Conservation (phyloP, 805 yeast genomes). For the Clavispora santaluciae region DNA sequence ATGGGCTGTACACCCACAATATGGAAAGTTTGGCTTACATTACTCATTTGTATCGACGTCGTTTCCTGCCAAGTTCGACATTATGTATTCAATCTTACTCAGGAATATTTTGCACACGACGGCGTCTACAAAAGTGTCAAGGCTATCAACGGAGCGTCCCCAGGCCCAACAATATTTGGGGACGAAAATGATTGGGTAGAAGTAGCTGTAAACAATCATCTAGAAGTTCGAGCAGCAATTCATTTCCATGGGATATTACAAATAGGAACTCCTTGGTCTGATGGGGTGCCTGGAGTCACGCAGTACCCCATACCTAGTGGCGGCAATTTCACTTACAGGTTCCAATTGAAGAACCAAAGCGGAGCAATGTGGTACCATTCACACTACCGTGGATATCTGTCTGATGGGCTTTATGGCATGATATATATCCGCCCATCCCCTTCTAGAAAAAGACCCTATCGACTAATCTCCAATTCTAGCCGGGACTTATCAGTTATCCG, state of each 20-base stretch:
- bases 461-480: conserved; percentile 18
- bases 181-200: conserved; percentile 29
- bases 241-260: conserved; percentile 54
- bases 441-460: conserved; percentile 27
- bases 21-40: background rate
- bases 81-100: conserved; percentile 8
- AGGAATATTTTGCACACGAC: conserved; percentile 19
- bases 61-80: background rate
- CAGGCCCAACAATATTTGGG: conserved; percentile 44
- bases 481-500: conserved; percentile 25
- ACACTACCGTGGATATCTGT: conserved; percentile 42
- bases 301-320: conserved; percentile 49
- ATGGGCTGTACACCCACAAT: background rate
- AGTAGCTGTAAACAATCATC: conserved; percentile 35
- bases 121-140: conserved; percentile 31
- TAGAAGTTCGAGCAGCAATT: conserved; percentile 36
- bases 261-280: conserved; percentile 42
- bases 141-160: conserved; percentile 42
- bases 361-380: conserved; percentile 59
- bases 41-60: background rate
- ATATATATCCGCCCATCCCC: conserved; percentile 37
- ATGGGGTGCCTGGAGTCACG: conserved; percentile 48
- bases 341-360: conserved; percentile 33
- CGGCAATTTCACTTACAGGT: conserved; percentile 35
- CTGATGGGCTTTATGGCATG: conserved; percentile 48